These are phyloP conservation scores for Monilinia aucupariae DNA, from an alignment of 2,329 filamentous ascomycete species.

Conservation along the genomic window DNA sequence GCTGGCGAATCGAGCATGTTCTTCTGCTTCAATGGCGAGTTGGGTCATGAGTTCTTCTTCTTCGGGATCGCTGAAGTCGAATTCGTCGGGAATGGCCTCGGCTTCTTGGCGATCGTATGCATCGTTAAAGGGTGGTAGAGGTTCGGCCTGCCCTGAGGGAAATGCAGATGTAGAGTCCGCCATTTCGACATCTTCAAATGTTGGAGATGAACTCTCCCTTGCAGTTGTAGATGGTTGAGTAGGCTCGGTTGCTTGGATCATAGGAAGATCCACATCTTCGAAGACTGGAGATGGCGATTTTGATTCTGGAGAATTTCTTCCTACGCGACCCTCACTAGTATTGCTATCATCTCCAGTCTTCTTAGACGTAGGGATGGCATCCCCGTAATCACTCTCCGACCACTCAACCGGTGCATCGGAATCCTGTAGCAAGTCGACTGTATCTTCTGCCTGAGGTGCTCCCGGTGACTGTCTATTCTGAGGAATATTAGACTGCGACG, in stretches of 20 bases:
- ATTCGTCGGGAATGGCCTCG: slow-evolving; percentile 41
- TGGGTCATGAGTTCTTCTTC: slow-evolving; percentile 85
- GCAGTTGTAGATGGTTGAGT: slow-evolving; percentile 15
- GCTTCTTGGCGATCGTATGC: slow-evolving; percentile 26
- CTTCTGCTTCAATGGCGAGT: slow-evolving; percentile 84
- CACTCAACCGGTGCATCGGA: slow-evolving; percentile 42
- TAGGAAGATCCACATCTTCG: slow-evolving; percentile 43
- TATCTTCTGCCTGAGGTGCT: neutral
- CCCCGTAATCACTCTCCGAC: slow-evolving; percentile 47
- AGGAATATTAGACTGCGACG: slow-evolving; percentile 28
- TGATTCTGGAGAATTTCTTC: slow-evolving; percentile 11
- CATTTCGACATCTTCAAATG: slow-evolving; percentile 29
- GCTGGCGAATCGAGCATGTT: slow-evolving; percentile 88
- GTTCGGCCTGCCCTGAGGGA: neutral
- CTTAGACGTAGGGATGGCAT: slow-evolving; percentile 20
- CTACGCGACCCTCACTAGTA: slow-evolving; percentile 1
- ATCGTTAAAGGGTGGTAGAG: slow-evolving; percentile 19
- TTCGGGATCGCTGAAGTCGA: slow-evolving; percentile 77
- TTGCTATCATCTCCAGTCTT: slow-evolving; percentile 14
- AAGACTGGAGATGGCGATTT: slow-evolving; percentile 45
- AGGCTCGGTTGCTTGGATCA: slow-evolving; percentile 9
- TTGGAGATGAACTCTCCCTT: slow-evolving; percentile 22
- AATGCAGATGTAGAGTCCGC: slow-evolving; percentile 13
- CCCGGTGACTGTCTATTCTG: slow-evolving; percentile 24
- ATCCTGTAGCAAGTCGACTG: slow-evolving; percentile 8